Evolutionary conservation across 1,139 yeast species (phyloP), one percentile per base, ranked within the genome.

Genomic region (Pichia terricola): DNA sequence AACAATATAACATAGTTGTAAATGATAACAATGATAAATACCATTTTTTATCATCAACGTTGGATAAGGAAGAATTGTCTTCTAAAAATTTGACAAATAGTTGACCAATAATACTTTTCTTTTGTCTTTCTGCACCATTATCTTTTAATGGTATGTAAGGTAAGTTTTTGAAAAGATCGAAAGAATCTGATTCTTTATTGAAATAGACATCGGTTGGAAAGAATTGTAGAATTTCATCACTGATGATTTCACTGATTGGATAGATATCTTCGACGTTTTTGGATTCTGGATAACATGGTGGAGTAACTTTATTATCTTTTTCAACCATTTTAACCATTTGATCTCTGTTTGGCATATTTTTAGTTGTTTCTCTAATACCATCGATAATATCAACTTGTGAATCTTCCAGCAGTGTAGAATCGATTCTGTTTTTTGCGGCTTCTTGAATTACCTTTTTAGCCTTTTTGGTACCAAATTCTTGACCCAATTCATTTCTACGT

Each of bases 391-490:
- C 95, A 51, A 77, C 63, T 60, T 89, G 91, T 43, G 81, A 69
- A 35, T 54, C 56, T 47, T 76, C 82, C 27, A 47, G 41, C 53
- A 89, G 72, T 41, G 78, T 94, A 2, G 95, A 75, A 61, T 91
- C 96, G 60, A 91, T 81, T 59, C 83, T 75, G 66, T 91, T 91
- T 63, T 83, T 77, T 59, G 82, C 94, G 58, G 79, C 65, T 61
- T 82, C 89, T 42, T 77, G 70, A 59, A 94, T 85, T 35, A 95
- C 95, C 58, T 86, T 83, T 67, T 87, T 89, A 49, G 97, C 96
- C 66, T 81, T 89, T 67, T 86, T 87, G 49, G 98, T 89, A 73
- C 99, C 99, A 55, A 91, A 91, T 2, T 94, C 94, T 64, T 87
- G 91, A 59, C 98, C 98, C 57, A 91, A 73, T 3, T 86, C 85